Base-by-base conservation (phyloP, 106 monocot genomes). In the Dendrobium officinale region DNA sequence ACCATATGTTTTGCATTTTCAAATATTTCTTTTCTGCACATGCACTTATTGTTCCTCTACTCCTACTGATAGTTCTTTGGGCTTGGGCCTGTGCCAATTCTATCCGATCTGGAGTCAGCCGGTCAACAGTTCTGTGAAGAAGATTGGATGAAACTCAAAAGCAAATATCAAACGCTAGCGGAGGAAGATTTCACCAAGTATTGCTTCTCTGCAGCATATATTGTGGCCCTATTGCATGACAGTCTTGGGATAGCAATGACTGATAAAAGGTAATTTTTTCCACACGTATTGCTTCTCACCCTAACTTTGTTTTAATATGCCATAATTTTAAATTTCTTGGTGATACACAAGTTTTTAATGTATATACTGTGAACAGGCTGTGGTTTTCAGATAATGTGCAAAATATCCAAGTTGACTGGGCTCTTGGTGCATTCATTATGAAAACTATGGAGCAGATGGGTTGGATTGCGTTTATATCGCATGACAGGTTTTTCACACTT, bases 141-240 rank as follows among this genome's bases (percentile, higher is more conserved):
- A 67, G 88, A 96, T 67, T 92, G 83, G 89, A 56, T 59, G 67
- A 86, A 68, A 13, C 83, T 94, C 45, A 86, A 81, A 84, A 72
- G 81, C 68, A 86, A 81, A 58, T 89, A 92, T 72, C 81, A 79
- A 82, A 72, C 40, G 77, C 22, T 79, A 10, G 58, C 77, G 1
- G 92, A 89, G 17, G 92, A 87, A 75, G 90, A 88, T 77, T 79
- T 94, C 27, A 78, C 83, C 72, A 90, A 77, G 7, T 96, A 94
- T 82, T 96, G 96, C 82, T 96, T 96, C 83, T 96, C 96, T 77
- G 88, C 94, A 78, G 96, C 96, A 68, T 96, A 96, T 70, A 94
- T 96, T 73, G 94, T 96, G 48, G 94, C 96, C 59, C 87, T 96
- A 58, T 83, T 96, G 37, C 92, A 96, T 61, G 92, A 94, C 80